These are phyloP conservation scores for Lasiosphaeria ovina DNA, from an alignment of 495 filamentous ascomycete species.

Conservation along the genomic window DNA sequence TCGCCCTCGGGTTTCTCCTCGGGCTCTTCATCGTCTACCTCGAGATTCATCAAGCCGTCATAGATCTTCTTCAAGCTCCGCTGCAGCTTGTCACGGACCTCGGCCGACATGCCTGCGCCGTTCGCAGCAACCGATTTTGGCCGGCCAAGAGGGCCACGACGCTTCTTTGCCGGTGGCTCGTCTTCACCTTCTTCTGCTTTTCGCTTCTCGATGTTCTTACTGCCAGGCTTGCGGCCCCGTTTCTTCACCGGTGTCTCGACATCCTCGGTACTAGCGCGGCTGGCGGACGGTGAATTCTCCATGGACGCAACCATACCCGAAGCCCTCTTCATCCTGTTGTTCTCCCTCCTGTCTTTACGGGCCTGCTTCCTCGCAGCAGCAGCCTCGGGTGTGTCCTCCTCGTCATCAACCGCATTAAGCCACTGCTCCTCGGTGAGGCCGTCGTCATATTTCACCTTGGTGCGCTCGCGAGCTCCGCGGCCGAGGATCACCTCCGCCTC, in stretches of 20 bases:
- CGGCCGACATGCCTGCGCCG: conserved; percentile 33
- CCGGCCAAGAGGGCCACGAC: conserved; percentile 60
- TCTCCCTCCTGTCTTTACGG: conserved; percentile 74
- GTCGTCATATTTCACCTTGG: conserved; percentile 91
- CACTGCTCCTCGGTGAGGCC: conserved; percentile 98
- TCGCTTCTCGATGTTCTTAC: conserved; percentile 68
- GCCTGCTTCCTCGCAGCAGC: conserved; percentile 86
- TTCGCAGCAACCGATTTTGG: conserved; percentile 51
- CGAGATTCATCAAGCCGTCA: conserved; percentile 75
- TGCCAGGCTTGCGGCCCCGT: conserved; percentile 75
- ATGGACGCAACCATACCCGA: conserved; percentile 41
- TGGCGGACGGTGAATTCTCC: conserved; percentile 74
- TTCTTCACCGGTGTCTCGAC: conserved; percentile 60
- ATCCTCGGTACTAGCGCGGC: conserved; percentile 75
- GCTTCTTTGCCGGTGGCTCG: conserved; percentile 77
- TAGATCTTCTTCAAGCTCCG: conserved; percentile 71
- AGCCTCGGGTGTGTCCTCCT: conserved; percentile 90
- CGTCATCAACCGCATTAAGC: conserved; percentile 88
- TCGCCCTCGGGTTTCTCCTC: conserved; percentile 27
- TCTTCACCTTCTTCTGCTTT: conserved; percentile 83
- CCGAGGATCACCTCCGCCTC: conserved; percentile 73
- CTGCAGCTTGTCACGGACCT: conserved; percentile 64
- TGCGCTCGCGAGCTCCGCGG: conserved; percentile 90
- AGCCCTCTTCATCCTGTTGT: conserved; percentile 64
- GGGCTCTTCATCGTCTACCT: conserved; percentile 60